A percentile compares a stretch with the other conserved stretches of the same genome.
phyloP scores from a whole-genome alignment of 2,329 filamentous ascomycete genomes.

The Cladorrhinum sp. region DNA sequence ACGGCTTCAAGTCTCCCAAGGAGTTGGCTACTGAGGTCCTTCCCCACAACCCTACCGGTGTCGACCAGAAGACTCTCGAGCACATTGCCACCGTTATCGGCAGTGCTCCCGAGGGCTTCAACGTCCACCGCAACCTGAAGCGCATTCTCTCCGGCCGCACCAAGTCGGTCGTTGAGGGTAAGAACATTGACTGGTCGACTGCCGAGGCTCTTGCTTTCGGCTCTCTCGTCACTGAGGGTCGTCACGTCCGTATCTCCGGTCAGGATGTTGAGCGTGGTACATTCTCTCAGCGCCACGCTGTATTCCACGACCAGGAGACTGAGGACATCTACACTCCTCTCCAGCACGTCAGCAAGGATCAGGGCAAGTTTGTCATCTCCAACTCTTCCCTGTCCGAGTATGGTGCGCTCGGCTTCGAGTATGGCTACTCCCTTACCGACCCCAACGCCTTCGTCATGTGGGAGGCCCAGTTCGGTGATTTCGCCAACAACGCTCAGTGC shows the following conservation, averaged over 20 bases:
- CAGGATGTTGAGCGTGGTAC: slow-evolving; percentile 99
- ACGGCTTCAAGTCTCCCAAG: slow-evolving; percentile 98
- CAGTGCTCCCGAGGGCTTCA: slow-evolving; percentile 77
- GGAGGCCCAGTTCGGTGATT: slow-evolving; percentile 99
- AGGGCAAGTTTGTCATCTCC: slow-evolving; percentile 92
- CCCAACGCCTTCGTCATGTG: slow-evolving; percentile 98
- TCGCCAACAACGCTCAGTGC: slow-evolving; percentile 98
- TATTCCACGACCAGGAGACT: slow-evolving; percentile 95
- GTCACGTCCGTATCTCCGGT: slow-evolving; percentile 95
- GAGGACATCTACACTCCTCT: slow-evolving; percentile 92
- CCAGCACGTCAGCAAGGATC: slow-evolving; percentile 82
- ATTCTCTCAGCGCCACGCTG: slow-evolving; percentile 95
- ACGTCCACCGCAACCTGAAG: slow-evolving; percentile 91
- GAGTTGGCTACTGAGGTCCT: slow-evolving; percentile 92
- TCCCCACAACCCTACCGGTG: slow-evolving; percentile 83
- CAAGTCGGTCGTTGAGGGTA: slow-evolving; percentile 88
- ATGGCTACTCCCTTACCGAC: slow-evolving; percentile 95
- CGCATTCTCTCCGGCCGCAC: slow-evolving; percentile 86
- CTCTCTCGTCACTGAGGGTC: slow-evolving; percentile 83
- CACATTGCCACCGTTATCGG: slow-evolving; percentile 82
- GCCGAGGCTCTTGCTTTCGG: slow-evolving; percentile 95
- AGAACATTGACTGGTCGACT: slow-evolving; percentile 96
- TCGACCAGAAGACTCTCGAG: slow-evolving; percentile 69
- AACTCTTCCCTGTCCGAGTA: slow-evolving; percentile 83
- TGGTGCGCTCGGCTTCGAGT: slow-evolving; percentile 88